phyloP scores from a whole-genome alignment of 2,329 filamentous ascomycete genomes.

The Apiospora aurea region DNA sequence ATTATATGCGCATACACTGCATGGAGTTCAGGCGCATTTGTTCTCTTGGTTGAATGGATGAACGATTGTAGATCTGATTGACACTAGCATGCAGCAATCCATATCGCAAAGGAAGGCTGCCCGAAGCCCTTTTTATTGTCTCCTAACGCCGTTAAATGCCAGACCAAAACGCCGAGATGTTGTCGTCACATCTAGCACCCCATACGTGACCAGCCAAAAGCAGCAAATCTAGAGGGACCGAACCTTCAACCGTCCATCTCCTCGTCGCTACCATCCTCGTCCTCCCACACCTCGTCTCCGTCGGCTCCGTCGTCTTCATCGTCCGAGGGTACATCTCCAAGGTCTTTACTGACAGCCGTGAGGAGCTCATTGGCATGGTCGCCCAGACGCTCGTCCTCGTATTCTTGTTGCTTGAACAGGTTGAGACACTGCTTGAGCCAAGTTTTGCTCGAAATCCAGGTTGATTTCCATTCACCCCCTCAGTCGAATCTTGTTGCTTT shows the following conservation, averaged over 20 bases:
- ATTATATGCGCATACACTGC: conserved; percentile 24
- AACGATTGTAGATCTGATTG: conserved; percentile 15
- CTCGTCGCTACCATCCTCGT: conserved; percentile 58
- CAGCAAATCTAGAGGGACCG: not conserved
- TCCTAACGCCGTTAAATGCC: conserved; percentile 24
- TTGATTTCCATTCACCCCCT: conserved; percentile 63
- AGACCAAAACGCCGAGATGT: conserved; percentile 22
- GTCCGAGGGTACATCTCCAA: conserved; percentile 66
- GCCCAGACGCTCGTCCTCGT: conserved; percentile 82
- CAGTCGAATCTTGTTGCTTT: conserved; percentile 52
- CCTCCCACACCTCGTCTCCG: conserved; percentile 54
- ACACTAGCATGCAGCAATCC: conserved; percentile 15
- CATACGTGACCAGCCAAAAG: not conserved
- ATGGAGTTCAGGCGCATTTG: conserved; percentile 27
- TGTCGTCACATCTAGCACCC: conserved; percentile 17
- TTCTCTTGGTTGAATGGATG: not conserved
- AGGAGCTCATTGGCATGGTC: conserved; percentile 79
- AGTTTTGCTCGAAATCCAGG: conserved; percentile 77
- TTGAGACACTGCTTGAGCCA: conserved; percentile 85
- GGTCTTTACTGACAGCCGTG: conserved; percentile 65
- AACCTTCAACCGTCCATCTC: conserved; percentile 60
- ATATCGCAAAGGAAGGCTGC: not conserved
- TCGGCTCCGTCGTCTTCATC: conserved; percentile 63
- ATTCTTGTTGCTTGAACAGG: conserved; percentile 80
- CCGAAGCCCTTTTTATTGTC: conserved; percentile 22